A percentile compares a stretch with the other conserved stretches of the same genome.
Conservation (phyloP, 371 early-diverging fungal species). For the Rhizopus stolonifer region DNA sequence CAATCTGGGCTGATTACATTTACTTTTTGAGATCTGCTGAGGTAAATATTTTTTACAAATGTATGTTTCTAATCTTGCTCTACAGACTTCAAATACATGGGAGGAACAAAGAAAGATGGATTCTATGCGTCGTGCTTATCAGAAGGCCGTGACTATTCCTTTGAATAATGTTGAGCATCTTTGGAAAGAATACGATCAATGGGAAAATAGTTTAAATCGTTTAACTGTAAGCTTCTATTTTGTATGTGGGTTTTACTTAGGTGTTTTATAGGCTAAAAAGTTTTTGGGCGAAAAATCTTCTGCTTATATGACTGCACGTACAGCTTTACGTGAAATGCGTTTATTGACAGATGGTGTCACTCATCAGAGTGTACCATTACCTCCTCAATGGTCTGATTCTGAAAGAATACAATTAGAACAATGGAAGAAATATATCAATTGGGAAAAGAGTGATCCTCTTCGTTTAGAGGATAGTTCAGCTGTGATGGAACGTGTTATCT, state of each 20-base stretch:
- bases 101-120: constrained; percentile 92
- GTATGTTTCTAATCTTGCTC: not conserved
- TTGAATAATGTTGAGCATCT: constrained; percentile 83
- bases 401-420: constrained; percentile 70
- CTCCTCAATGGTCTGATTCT: constrained; percentile 79
- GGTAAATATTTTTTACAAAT: constrained; percentile 48
- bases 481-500: constrained; percentile 73
- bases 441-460: constrained; percentile 92
- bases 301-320: constrained; percentile 91
- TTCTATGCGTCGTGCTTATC: constrained; percentile 81
- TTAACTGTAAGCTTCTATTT: constrained; percentile 59
- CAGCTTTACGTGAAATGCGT: constrained; percentile 79
- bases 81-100: constrained; percentile 71
- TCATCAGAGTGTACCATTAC: constrained; percentile 64
- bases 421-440: constrained; percentile 87
- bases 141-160: constrained; percentile 85
- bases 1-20: constrained; percentile 90
- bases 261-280: constrained; percentile 74
- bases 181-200: constrained; percentile 95
- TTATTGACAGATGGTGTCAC: constrained; percentile 74
- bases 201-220: constrained; percentile 87
- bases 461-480: constrained; percentile 63
- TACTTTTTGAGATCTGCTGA: constrained; percentile 77
- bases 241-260: not conserved
- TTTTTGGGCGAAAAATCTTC: constrained; percentile 80